These are phyloP conservation scores for Aciculosporium take DNA, from an alignment of 2,329 filamentous ascomycete genomes.

Conservation along the genomic window DNA sequence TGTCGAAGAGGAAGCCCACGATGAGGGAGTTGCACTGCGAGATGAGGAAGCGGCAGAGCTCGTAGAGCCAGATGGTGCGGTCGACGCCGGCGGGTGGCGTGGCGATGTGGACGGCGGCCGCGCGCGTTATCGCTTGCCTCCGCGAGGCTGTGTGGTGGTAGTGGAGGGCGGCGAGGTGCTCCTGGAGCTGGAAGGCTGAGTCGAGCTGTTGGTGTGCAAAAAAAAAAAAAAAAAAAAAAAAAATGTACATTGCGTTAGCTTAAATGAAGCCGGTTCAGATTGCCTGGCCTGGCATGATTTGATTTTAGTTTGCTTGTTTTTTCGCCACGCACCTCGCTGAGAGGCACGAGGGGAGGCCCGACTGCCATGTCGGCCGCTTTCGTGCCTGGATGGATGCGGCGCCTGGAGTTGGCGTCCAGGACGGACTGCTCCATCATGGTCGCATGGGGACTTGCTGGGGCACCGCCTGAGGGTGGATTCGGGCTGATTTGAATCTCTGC, in stretches of 20 bases:
- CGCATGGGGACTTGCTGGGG: slow-evolving; percentile 37
- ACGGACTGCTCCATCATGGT: slow-evolving; percentile 49
- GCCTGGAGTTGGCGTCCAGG: slow-evolving; percentile 59
- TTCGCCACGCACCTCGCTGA: slow-evolving; percentile 54
- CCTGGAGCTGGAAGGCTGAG: slow-evolving; percentile 91
- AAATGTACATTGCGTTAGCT: not conserved
- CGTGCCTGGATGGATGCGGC: slow-evolving; percentile 84
- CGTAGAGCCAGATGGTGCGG: slow-evolving; percentile 87
- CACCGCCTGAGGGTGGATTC: slow-evolving; percentile 54
- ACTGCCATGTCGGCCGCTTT: slow-evolving; percentile 86
- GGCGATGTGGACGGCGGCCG: slow-evolving; percentile 61
- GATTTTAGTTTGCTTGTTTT: not conserved
- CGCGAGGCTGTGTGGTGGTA: slow-evolving; percentile 58
- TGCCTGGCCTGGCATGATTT: not conserved
- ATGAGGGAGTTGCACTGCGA: slow-evolving; percentile 89
- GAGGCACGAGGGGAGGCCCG: slow-evolving; percentile 74
- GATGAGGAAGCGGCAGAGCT: slow-evolving; percentile 90
- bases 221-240: not conserved
- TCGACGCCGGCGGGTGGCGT: slow-evolving; percentile 71
- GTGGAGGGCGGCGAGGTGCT: slow-evolving; percentile 88
- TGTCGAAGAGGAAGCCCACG: slow-evolving; percentile 82
- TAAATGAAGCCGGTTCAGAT: not conserved
- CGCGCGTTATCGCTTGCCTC: slow-evolving; percentile 58
- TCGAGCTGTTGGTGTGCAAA: slow-evolving; percentile 85
- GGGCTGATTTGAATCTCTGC: slow-evolving; percentile 86